Conservation (phyloP, 495 filamentous ascomycete species). For the Xylaria grammica region DNA sequence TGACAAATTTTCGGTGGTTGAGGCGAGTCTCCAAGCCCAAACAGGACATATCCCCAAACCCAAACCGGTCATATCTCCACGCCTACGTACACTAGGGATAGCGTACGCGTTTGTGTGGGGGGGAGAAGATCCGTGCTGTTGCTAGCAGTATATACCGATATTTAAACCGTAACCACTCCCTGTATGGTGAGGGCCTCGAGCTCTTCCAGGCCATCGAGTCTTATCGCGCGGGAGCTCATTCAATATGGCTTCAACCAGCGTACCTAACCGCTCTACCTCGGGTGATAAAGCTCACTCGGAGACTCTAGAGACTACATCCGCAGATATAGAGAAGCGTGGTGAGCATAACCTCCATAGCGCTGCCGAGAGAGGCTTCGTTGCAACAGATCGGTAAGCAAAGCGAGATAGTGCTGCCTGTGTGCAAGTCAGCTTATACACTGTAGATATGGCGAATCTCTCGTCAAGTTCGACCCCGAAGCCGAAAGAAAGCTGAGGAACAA, state of each 20-base stretch:
- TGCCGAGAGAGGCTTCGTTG: slow-evolving; percentile 63
- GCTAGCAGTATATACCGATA: no score
- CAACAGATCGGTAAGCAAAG: slow-evolving; percentile 62
- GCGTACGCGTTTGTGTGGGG: not conserved
- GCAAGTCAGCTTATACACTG: not conserved
- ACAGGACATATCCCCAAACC: not conserved
- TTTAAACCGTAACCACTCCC: no score
- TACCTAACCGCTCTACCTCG: not conserved
- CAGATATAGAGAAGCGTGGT: slow-evolving; percentile 14
- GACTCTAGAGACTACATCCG: not conserved
- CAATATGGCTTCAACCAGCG: not conserved
- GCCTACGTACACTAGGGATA: not conserved
- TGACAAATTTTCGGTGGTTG: slow-evolving; percentile 9
- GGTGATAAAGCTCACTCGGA: slow-evolving; percentile 8
- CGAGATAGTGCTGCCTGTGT: not conserved
- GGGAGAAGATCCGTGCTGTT: not conserved
- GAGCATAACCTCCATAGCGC: slow-evolving; percentile 45
- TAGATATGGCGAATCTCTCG: slow-evolving; percentile 60
- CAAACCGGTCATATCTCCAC: not conserved
- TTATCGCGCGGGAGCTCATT: not conserved
- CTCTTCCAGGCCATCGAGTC: not conserved
- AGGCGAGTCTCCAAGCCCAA: not conserved
- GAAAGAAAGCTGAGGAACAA: slow-evolving; percentile 61
- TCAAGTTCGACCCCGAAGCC: slow-evolving; percentile 63
- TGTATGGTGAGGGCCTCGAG: not conserved